phyloP scores from a whole-genome alignment of 768 basidiomycete genomes.

The Tricholomella constricta region DNA sequence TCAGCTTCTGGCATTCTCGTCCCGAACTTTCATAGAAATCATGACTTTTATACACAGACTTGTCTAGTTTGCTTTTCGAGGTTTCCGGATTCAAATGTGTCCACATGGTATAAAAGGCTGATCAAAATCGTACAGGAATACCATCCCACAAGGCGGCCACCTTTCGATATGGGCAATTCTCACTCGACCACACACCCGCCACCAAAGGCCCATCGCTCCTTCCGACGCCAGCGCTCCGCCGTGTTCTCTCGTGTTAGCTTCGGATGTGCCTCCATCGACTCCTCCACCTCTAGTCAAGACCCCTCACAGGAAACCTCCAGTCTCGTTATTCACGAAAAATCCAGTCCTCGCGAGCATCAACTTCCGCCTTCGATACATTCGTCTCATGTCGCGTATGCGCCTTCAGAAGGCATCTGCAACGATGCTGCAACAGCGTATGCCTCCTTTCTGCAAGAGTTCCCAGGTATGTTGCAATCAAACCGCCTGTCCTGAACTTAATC shows the following conservation, averaged over 20 bases:
- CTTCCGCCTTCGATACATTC: constrained; percentile 23
- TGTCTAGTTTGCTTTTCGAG: constrained; percentile 8
- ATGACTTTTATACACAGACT: constrained; percentile 16
- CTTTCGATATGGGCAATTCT: constrained; percentile 34
- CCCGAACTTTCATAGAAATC: constrained; percentile 12
- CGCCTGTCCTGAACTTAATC: constrained; percentile 4
- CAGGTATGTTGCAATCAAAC: constrained; percentile 27
- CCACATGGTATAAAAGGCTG: constrained; percentile 15
- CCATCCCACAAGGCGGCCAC: constrained; percentile 1
- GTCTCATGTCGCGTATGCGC: constrained; percentile 27
- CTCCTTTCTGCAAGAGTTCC: constrained; percentile 48
- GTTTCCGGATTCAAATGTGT: constrained; percentile 1
- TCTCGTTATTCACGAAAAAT: constrained; percentile 34
- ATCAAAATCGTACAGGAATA: background rate
- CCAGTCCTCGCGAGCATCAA: constrained; percentile 22
- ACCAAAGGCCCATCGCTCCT: constrained; percentile 20
- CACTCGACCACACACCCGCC: constrained; percentile 23
- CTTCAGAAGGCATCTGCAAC: constrained; percentile 30
- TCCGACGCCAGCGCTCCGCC: constrained; percentile 35
- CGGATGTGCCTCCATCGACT: constrained; percentile 38
- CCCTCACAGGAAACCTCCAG: constrained; percentile 43
- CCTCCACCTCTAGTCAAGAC: constrained; percentile 35
- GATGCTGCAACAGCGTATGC: constrained; percentile 46
- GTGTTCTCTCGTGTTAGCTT: constrained; percentile 41
- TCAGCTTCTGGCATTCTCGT: constrained; percentile 10